Evolutionary conservation across 2,329 filamentous ascomycete genomes (phyloP), one percentile per base, ranked within the genome.

Genomic region (Trichoderma sp.): DNA sequence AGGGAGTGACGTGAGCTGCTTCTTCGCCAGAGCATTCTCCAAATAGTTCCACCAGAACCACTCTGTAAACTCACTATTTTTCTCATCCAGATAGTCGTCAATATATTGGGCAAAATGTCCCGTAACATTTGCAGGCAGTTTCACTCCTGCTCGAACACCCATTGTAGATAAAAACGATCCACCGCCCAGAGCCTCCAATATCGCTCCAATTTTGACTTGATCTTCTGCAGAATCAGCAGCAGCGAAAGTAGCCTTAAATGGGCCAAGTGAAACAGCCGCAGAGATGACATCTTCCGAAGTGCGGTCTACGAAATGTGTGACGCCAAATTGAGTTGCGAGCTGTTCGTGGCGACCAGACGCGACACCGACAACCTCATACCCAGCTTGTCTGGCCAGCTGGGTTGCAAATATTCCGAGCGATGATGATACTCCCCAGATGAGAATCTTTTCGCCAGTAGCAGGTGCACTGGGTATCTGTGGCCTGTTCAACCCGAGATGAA

Each of bases 41-140:
- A 68, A 7, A 48, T 34, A 68, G n/a, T 68, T 37, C 67, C 67
- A 67, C 67, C 67, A 68, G 13, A 67, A 42, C 67, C 67, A 68
- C 39, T 68, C 42, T 6, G 53, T 68, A 29, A 68, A 68, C n/a
- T 60, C 67, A 17, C 22, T 39, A 15, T 67, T 59, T n/a, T 60
- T 67, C 25, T 64, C 61, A 34, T 68, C 63, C 9, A 68, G n/a
- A 9, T 66, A 66, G 42, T 66, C 67, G 22, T 67, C 53, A 15
- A 68, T 19, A 10, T 52, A 68, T 15, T 50, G 61, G 2, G 12
- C 32, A 53, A 68, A 68, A 25, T 22, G 17, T 15, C 63, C 61
- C 4, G 19, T 61, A 5, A 68, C 67, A n/a, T 22, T 10, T 9
- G 42, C 25, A 3, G 67, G 67, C 32, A 68, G 25, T 35, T 52